A percentile compares a stretch with the other conserved stretches of the same genome.
These are phyloP conservation scores for Aureobasidium mangrovei DNA, from an alignment of 2,329 filamentous ascomycete species.

Conservation along the genomic window DNA sequence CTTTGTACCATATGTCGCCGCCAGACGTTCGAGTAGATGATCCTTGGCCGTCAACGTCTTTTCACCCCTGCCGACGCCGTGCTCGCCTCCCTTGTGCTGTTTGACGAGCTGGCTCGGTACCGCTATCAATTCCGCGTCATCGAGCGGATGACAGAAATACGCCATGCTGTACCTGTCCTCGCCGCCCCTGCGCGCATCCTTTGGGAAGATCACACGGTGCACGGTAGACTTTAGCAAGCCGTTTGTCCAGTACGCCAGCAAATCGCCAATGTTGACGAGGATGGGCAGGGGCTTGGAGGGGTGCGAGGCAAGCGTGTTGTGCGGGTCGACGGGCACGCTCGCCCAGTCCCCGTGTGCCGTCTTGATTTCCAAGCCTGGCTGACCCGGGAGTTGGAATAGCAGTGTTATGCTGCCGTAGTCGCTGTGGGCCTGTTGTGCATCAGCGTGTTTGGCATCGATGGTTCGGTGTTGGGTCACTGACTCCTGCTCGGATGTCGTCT, in stretches of 20 bases:
- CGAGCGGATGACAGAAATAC: constrained; percentile 55
- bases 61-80: constrained; percentile 30
- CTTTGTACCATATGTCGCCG: constrained; percentile 47
- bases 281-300: constrained; percentile 42
- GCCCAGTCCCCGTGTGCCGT: constrained; percentile 41
- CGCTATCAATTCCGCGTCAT: constrained; percentile 44
- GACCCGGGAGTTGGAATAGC: constrained; percentile 76
- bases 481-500: constrained; percentile 68
- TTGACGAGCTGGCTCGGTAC: constrained; percentile 46
- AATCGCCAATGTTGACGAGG: constrained; percentile 62
- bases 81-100: constrained; percentile 27
- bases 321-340: constrained; percentile 37
- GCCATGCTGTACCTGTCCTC: constrained; percentile 50
- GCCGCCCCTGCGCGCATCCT: constrained; percentile 26
- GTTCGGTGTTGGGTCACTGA: background rate
- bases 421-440: constrained; percentile 55
- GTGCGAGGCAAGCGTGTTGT: background rate
- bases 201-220: constrained; percentile 72
- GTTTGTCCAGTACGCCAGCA: constrained; percentile 81
- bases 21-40: constrained; percentile 49
- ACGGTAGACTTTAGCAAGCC: constrained; percentile 80
- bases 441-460: too few species aligned
- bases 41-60: constrained; percentile 48
- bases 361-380: constrained; percentile 78
- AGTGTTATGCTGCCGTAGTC: constrained; percentile 67